Base-by-base conservation (phyloP, 257 asterid species). In the Eucommia ulmoides region DNA sequence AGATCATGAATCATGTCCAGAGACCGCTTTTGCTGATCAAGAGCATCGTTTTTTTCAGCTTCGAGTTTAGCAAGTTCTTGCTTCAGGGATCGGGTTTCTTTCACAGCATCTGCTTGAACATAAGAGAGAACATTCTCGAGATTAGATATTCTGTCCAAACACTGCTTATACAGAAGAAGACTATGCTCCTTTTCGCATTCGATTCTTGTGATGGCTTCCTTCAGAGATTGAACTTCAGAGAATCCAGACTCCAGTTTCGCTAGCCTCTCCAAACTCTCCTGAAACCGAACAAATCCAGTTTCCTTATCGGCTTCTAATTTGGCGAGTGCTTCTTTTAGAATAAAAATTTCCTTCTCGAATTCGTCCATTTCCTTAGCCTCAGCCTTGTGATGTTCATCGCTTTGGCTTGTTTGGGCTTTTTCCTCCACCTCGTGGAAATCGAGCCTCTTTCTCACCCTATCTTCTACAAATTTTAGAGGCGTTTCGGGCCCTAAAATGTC, bases 1-100 rank as follows among this genome's bases (percentile, higher is more conserved):
- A 83, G 65, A 60, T 64, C 74, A 9, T 96, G 78, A 56, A 91
- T 77, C 57, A 20, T 67, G 71, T 76, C 85, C 61, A 91, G 69
- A 14, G 91, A 81, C 33, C 64, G 72, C 74, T 87, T 41, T 66
- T 83, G 87, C 65, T 72, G 82, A 58, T 73, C 55, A 42, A 91
- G 95, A 53, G 95, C 94, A 8, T 69, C 70, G 67, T 86, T 83
- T 65, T 83, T 91, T 66, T 83, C 94, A 42, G 71, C 41, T 17
- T 72, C 55, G 51, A 79, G 63, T 52, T 63, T 70, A 8, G 69
- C 75, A 23, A 79, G 74, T 51, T 81, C 82, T 51, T 44, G 70
- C 68, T 72, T 71, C 21, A 72, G 59, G 22, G 77, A 63, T 41
- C 72, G 73, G 41, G 71, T 75, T 71, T 76, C 83, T 20, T 25